Conservation (phyloP, 176 grass and related monocot genomes). For the Luzula sylvatica region DNA sequence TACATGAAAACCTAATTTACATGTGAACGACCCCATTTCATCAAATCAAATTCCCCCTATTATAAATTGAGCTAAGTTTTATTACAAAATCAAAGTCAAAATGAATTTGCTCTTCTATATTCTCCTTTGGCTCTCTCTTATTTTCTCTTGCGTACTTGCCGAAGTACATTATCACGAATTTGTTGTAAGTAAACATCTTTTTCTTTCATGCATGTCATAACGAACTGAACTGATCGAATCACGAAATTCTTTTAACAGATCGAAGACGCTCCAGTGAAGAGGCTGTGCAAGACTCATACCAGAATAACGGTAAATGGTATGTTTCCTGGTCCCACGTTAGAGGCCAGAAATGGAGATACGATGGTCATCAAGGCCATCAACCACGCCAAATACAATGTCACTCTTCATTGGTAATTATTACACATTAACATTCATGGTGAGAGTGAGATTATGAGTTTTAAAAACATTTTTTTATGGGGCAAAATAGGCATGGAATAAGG, state of each 20-base stretch:
- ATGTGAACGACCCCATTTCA: constrained; percentile 20
- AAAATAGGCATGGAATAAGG: constrained; percentile 51
- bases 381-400: constrained; percentile 45
- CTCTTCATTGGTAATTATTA: constrained; percentile 49
- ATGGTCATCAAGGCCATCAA: constrained; percentile 59
- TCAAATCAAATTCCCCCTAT: neutral
- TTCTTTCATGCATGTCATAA: neutral
- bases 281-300: constrained; percentile 62
- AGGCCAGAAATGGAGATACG: constrained; percentile 70
- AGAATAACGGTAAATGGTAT: constrained; percentile 88
- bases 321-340: constrained; percentile 66
- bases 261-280: constrained; percentile 73
- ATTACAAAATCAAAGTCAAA: constrained; percentile 6
- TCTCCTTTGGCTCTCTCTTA: constrained; percentile 13
- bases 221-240: neutral
- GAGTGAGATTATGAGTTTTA: neutral
- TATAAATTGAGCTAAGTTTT: constrained; percentile 17
- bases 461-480: neutral
- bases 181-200: constrained; percentile 38
- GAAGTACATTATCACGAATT: constrained; percentile 70
- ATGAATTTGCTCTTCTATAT: constrained; percentile 10
- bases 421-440: neutral
- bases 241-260: constrained; percentile 26
- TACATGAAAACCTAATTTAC: constrained; percentile 9
- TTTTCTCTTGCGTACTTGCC: constrained; percentile 11